These are phyloP conservation scores for Geranium incanum DNA, from an alignment of 441 rosid genomes.

Conservation along the genomic window DNA sequence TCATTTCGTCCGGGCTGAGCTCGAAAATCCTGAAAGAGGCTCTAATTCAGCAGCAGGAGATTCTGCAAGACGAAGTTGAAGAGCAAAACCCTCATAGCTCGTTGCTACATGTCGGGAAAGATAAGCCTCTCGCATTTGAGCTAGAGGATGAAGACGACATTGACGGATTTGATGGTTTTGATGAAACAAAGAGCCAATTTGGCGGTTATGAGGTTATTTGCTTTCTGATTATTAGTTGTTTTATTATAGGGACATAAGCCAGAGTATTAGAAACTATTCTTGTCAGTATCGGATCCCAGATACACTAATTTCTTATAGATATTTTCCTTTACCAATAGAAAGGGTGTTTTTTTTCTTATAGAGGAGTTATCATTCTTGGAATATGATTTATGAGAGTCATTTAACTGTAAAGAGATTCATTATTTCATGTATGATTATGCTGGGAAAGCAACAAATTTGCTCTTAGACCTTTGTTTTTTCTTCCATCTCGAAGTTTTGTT, in stretches of 20 bases:
- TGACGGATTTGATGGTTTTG: slow-evolving; percentile 59
- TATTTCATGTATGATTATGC: background rate
- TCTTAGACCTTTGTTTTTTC: background rate
- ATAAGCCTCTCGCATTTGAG: slow-evolving; percentile 17
- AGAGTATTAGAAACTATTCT: too few relatives aligned
- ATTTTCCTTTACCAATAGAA: background rate
- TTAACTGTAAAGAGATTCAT: background rate
- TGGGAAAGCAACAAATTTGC: background rate
- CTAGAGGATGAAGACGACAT: slow-evolving; percentile 35
- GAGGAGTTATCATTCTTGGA: background rate
- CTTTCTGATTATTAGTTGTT: background rate
- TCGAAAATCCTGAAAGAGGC: slow-evolving; percentile 82
- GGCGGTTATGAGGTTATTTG: slow-evolving; percentile 46
- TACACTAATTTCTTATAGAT: too few relatives aligned
- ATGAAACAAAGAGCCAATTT: slow-evolving; percentile 50
- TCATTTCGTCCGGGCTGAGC: slow-evolving; percentile 60
- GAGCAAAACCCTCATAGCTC: slow-evolving; percentile 27
- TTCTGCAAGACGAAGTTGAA: slow-evolving; percentile 45
- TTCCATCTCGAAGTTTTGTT: background rate
- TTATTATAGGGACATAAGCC: background rate
- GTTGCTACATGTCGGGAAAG: slow-evolving; percentile 32
- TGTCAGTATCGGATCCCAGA: too few relatives aligned
- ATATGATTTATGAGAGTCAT: background rate
- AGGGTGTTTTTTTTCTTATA: background rate
- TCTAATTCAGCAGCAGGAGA: slow-evolving; percentile 68